A percentile compares a stretch with the other conserved stretches of the same genome.
These are phyloP conservation scores for Vitellaria paradoxa DNA, from an alignment of 179 eudicot species.

Conservation along the genomic window DNA sequence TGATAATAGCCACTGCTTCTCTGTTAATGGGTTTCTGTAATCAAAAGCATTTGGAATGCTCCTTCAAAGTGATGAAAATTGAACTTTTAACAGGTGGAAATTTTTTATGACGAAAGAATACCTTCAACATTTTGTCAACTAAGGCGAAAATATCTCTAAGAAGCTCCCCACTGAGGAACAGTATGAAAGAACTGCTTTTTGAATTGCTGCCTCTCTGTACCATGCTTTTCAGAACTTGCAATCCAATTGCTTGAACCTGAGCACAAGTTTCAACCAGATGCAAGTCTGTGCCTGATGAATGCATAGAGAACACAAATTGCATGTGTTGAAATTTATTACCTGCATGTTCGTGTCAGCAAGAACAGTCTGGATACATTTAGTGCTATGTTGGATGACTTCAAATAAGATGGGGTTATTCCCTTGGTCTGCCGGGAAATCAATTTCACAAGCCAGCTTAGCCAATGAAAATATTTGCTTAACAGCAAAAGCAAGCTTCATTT, in stretches of 20 bases:
- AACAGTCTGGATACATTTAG: constrained; percentile 44
- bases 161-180: constrained; percentile 74
- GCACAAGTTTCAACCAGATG: constrained; percentile 9
- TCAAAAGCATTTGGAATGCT: constrained; percentile 23
- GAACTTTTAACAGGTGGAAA: background rate
- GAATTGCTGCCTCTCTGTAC: constrained; percentile 50
- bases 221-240: constrained; percentile 76
- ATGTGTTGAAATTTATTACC: constrained; percentile 39
- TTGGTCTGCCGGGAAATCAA: constrained; percentile 34
- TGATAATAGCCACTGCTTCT: constrained; percentile 74
- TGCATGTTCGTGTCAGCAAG: constrained; percentile 60
- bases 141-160: constrained; percentile 42
- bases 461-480: constrained; percentile 56
- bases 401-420: constrained; percentile 39
- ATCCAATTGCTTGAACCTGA: constrained; percentile 79
- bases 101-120: constrained; percentile 26
- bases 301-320: background rate
- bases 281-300: background rate
- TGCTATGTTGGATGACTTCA: constrained; percentile 44
- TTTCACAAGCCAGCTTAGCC: constrained; percentile 59
- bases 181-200: constrained; percentile 46
- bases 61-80: constrained; percentile 17
- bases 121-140: constrained; percentile 55
- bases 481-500: constrained; percentile 80
- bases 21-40: constrained; percentile 63